A percentile compares a stretch with the other conserved stretches of the same genome.
Conservation (phyloP, 768 basidiomycete species). For the Tulasnella sp. region DNA sequence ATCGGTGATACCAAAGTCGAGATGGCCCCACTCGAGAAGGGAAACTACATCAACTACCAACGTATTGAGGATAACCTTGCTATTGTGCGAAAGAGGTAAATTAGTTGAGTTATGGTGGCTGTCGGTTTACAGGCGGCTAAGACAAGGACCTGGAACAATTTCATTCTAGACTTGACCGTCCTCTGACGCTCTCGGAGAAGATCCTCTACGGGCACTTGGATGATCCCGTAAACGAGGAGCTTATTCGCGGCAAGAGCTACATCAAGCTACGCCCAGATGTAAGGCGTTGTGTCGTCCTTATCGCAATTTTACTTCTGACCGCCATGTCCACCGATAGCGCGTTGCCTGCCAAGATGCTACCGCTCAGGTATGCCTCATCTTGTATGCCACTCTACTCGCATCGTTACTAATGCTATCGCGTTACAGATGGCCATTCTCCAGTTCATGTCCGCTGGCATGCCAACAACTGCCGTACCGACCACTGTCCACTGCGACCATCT, state of each 20-base stretch:
- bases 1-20: constrained; percentile 86
- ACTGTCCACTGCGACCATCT: constrained; percentile 99
- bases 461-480: constrained; percentile 93
- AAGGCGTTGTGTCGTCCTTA: constrained; percentile 31
- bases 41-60: constrained; percentile 85
- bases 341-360: constrained; percentile 89
- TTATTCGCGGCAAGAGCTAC: constrained; percentile 86
- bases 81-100: constrained; percentile 71
- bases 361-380: constrained; percentile 46
- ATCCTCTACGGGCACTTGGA: constrained; percentile 97
- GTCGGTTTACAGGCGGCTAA: constrained; percentile 9
- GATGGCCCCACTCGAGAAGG: constrained; percentile 78
- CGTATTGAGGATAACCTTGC: constrained; percentile 96
- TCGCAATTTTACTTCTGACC: background rate
- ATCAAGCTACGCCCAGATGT: constrained; percentile 97
- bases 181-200: constrained; percentile 91
- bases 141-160: no score
- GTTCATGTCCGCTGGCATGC: constrained; percentile 99
- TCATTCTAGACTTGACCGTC: constrained; percentile 61
- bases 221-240: constrained; percentile 83
- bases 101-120: background rate
- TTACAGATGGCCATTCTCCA: constrained; percentile 94
- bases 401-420: constrained; percentile 20
- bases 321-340: constrained; percentile 38
- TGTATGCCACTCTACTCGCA: no score